phyloP scores from a whole-genome alignment of 768 basidiomycete species.

The Mycena olivaceomarginata region DNA sequence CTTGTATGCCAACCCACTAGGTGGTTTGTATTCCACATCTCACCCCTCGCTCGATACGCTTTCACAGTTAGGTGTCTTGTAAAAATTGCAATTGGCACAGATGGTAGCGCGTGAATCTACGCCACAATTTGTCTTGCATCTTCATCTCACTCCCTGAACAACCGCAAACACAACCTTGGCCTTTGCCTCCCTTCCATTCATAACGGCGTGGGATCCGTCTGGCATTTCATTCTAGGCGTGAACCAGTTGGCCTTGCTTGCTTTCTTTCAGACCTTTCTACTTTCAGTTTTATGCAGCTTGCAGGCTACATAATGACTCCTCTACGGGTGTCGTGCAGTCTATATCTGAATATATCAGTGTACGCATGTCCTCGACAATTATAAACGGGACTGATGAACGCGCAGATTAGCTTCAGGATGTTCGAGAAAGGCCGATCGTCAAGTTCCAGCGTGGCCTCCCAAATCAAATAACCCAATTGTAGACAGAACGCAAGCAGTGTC shows the following conservation, averaged over 20 bases:
- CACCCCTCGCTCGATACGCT: background rate
- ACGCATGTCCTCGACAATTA: background rate
- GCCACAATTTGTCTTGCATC: constrained; percentile 12
- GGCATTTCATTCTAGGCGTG: background rate
- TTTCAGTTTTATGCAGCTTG: background rate
- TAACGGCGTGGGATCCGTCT: background rate
- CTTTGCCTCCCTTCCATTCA: background rate
- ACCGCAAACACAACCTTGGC: background rate
- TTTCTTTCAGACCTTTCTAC: constrained; percentile 7
- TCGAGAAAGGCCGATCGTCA: constrained; percentile 4
- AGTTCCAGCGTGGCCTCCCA: constrained; percentile 20
- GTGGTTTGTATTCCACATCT: constrained; percentile 10
- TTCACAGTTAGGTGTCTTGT: background rate
- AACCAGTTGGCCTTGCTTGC: background rate
- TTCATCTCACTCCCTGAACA: background rate
- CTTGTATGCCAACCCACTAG: background rate
- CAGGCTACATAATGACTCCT: constrained; percentile 4
- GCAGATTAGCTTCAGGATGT: constrained; percentile 26
- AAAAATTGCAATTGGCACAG: background rate
- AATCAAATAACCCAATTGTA: constrained; percentile 16
- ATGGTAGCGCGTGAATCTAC: background rate
- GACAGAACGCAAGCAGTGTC: background rate
- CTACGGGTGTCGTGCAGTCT: constrained; percentile 13
- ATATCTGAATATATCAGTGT: constrained; percentile 28
- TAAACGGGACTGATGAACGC: constrained; percentile 18